Percentiles rank a stretch among this genome's conserved stretches.
These are phyloP conservation scores for Globisporangium apiculatum DNA, from an alignment of 352 stramenopile species.

Conservation along the genomic window DNA sequence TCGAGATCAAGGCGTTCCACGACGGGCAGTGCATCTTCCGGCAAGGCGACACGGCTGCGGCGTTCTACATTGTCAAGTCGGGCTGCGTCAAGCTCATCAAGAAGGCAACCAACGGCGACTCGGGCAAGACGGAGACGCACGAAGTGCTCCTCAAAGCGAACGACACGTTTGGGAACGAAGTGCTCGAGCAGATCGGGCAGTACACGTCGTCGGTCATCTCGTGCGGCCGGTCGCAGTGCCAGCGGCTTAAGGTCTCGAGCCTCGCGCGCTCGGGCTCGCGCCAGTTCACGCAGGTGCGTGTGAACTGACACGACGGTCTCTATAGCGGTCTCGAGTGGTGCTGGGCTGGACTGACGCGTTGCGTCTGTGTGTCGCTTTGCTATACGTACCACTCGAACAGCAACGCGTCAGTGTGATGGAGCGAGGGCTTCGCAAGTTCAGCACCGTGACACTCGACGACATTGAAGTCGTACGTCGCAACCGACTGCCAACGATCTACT, in stretches of 20 bases:
- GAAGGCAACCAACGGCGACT: conserved; percentile 26
- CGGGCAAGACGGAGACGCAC: conserved; percentile 22
- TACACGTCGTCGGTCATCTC: conserved; percentile 56
- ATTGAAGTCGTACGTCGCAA: conserved; percentile 46
- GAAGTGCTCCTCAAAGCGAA: conserved; percentile 67
- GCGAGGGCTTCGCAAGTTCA: conserved; percentile 39
- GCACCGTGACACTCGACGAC: conserved; percentile 47
- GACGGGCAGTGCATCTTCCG: conserved; percentile 56
- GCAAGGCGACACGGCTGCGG: conserved; percentile 38
- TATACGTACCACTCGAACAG: conserved; percentile 14
- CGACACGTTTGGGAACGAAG: conserved; percentile 64
- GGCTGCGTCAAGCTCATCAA: conserved; percentile 68
- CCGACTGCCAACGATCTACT: too few species aligned
- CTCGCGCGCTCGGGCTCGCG: conserved; percentile 44
- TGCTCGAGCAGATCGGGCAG: conserved; percentile 39
- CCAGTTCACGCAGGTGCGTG: conserved; percentile 46
- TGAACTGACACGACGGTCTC: background rate
- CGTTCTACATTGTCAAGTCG: conserved; percentile 76
- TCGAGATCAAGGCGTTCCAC: conserved; percentile 75
- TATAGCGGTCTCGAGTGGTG: background rate
- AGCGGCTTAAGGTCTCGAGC: conserved; percentile 49
- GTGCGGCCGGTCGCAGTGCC: conserved; percentile 53
- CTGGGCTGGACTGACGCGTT: background rate
- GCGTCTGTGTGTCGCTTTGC: background rate
- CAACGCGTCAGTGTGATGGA: conserved; percentile 38